Evolutionary conservation across 2,329 filamentous ascomycete species (phyloP).

Genomic region (Fusarium siculi): DNA sequence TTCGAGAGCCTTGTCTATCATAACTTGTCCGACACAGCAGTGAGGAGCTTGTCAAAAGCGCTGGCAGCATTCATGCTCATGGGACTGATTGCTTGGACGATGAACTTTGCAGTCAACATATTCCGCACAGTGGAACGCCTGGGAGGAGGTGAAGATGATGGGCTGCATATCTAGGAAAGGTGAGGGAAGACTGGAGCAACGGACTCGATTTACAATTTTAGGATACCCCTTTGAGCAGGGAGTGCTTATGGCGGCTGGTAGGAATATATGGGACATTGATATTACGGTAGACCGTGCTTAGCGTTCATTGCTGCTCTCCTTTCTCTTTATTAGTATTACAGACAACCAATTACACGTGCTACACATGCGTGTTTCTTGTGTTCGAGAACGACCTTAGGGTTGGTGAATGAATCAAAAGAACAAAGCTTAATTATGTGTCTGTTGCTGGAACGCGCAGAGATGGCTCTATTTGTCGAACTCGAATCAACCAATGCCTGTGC

Average conservation of each 20-base stretch:
- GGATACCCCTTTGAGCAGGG: conserved; percentile 37
- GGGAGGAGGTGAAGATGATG: conserved; percentile 62
- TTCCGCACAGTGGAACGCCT: conserved; percentile 74
- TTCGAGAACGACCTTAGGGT: neutral
- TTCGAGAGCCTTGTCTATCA: conserved; percentile 82
- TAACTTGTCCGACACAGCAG: conserved; percentile 49
- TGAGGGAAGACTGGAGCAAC: neutral
- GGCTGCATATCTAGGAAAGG: conserved; percentile 28
- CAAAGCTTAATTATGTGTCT: neutral
- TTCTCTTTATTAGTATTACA: conserved; percentile 1
- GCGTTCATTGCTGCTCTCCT: conserved; percentile 27
- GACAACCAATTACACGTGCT: neutral
- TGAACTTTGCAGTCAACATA: conserved; percentile 88
- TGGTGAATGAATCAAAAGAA: neutral
- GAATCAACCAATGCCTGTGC: neutral
- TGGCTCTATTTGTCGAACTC: neutral
- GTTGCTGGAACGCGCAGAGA: neutral
- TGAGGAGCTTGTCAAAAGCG: conserved; percentile 70
- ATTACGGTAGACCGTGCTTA: conserved; percentile 27
- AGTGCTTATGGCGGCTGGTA: conserved; percentile 21
- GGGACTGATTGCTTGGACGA: conserved; percentile 87
- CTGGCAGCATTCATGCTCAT: conserved; percentile 83
- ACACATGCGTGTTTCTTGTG: conserved; percentile 13
- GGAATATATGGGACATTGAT: conserved; percentile 19
- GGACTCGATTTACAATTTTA: conserved; percentile 15